Evolutionary conservation across 495 filamentous ascomycete genomes (phyloP).

Genomic region (Daldinia grandis): DNA sequence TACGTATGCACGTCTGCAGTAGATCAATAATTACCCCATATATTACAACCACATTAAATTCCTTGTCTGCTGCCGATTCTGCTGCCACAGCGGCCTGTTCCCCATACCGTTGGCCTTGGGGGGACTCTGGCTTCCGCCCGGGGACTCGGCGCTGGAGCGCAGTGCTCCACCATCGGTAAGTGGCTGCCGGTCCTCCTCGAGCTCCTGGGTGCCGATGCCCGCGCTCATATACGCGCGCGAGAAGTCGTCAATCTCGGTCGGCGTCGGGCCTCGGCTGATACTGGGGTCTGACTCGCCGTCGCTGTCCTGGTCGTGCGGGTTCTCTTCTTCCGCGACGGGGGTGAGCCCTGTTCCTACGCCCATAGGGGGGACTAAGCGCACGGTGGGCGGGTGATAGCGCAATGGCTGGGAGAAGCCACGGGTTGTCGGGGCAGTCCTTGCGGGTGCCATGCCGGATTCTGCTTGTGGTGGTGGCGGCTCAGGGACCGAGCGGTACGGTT

Average conservation of each 20-base stretch:
- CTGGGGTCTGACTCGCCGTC: background rate
- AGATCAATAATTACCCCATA: background rate
- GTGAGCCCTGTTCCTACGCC: slow-evolving; percentile 41
- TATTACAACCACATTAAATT: slow-evolving; percentile 59
- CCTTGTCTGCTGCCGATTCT: slow-evolving; percentile 56
- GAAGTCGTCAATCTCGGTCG: slow-evolving; percentile 55
- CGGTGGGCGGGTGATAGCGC: slow-evolving; percentile 32
- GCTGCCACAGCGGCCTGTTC: slow-evolving; percentile 56
- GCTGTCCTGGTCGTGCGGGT: slow-evolving; percentile 17
- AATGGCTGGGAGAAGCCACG: slow-evolving; percentile 43
- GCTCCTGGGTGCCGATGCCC: slow-evolving; percentile 53
- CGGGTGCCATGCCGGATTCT: slow-evolving; percentile 2
- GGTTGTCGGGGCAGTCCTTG: slow-evolving; percentile 1
- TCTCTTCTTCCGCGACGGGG: slow-evolving; percentile 43
- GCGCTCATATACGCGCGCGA: slow-evolving; percentile 51
- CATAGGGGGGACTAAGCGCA: slow-evolving; percentile 1
- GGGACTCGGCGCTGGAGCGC: slow-evolving; percentile 11
- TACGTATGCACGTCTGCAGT: background rate
- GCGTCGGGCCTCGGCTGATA: slow-evolving; percentile 21
- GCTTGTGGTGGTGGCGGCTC: slow-evolving; percentile 23
- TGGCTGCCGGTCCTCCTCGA: slow-evolving; percentile 35
- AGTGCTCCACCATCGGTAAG: slow-evolving; percentile 30
- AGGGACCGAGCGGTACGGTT: slow-evolving; percentile 21
- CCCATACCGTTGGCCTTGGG: slow-evolving; percentile 11
- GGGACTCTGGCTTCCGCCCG: slow-evolving; percentile 21